Evolutionary conservation across 495 filamentous ascomycete species (phyloP).

Genomic region (Xylaria scruposa): DNA sequence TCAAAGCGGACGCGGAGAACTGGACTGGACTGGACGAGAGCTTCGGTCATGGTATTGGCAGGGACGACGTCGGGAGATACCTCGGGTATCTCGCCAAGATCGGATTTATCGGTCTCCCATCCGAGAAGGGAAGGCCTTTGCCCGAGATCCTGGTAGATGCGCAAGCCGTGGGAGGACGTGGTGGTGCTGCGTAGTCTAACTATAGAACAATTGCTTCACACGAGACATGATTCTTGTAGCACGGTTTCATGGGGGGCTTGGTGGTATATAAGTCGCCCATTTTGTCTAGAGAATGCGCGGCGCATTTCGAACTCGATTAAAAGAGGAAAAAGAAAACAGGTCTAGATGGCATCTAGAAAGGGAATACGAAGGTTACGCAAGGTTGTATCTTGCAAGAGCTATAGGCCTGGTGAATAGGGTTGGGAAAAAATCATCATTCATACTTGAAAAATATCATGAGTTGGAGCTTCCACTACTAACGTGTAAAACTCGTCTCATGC

Average conservation of each 20-base stretch:
- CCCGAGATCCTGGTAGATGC: slow-evolving; percentile 56
- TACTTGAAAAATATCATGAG: neutral
- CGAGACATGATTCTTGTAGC: neutral
- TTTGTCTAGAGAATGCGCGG: neutral
- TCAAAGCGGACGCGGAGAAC: neutral
- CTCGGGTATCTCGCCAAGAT: neutral
- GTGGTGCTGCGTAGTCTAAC: slow-evolving; percentile 38
- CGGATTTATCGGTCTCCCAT: slow-evolving; percentile 62
- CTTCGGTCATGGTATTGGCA: neutral
- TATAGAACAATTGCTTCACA: neutral
- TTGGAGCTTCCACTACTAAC: neutral
- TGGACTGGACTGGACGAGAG: neutral
- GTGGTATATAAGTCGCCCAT: neutral
- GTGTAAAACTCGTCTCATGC: neutral
- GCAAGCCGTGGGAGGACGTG: slow-evolving; percentile 54
- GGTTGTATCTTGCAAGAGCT: neutral
- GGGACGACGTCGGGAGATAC: neutral
- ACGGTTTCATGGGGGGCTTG: neutral
- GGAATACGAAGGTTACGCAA: neutral
- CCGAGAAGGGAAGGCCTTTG: slow-evolving; percentile 53
- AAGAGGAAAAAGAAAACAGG: neutral
- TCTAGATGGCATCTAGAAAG: neutral
- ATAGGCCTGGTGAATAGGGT: too few relatives aligned
- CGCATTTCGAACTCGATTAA: neutral
- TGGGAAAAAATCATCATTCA: neutral